These are phyloP conservation scores for Apiospora saccharicola DNA, from an alignment of 2,329 filamentous ascomycete species.

Conservation along the genomic window DNA sequence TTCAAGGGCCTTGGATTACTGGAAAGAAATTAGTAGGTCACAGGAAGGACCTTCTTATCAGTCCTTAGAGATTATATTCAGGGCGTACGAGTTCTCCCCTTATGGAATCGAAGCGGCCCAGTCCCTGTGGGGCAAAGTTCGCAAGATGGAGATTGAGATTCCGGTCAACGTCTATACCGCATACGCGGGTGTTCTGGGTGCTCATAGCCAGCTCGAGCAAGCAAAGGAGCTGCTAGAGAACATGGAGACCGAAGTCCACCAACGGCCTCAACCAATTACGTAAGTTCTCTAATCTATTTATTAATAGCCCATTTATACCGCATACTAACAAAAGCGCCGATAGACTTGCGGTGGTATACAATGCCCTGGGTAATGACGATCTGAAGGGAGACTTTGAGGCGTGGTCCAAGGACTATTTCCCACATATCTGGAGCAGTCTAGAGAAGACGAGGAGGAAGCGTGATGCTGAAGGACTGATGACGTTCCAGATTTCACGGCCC, in stretches of 20 bases:
- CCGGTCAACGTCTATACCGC: constrained; percentile 76
- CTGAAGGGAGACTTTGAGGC: constrained; percentile 74
- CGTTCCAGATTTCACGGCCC: constrained; percentile 58
- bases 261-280: constrained; percentile 36
- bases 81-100: constrained; percentile 72
- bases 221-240: constrained; percentile 70
- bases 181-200: constrained; percentile 79
- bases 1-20: constrained; percentile 76
- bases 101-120: constrained; percentile 67
- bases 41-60: constrained; percentile 86
- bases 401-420: constrained; percentile 76
- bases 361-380: constrained; percentile 70
- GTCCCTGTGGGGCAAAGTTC: constrained; percentile 75
- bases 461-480: constrained; percentile 53
- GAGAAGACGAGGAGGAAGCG: constrained; percentile 58
- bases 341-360: constrained; percentile 79
- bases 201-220: constrained; percentile 74
- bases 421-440: constrained; percentile 73
- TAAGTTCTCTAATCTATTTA: constrained; percentile 32
- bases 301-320: background rate
- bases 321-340: constrained; percentile 2
- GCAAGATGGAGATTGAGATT: constrained; percentile 79
- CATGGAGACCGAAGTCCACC: constrained; percentile 69
- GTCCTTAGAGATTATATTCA: constrained; percentile 82
- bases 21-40: constrained; percentile 82